Evolutionary conservation across 805 yeast genomes (phyloP), one percentile per base, ranked within the genome.

Genomic region (Cyberlindnera misumaiensis): DNA sequence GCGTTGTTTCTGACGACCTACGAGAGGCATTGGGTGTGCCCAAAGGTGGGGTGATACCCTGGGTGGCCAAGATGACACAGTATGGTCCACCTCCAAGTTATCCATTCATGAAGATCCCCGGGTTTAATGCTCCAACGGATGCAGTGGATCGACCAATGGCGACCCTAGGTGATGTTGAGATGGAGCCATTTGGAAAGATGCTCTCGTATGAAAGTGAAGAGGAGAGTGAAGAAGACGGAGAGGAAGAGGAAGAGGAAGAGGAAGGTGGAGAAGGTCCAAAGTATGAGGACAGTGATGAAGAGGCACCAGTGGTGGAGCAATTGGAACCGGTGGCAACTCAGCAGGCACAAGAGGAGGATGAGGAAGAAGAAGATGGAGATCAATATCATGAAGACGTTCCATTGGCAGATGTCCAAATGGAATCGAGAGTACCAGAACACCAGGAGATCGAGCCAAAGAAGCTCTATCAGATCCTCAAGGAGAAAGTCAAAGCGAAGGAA

Each of bases 81-180:
- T 51, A 73, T 11, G 97, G 97, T 0, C 77, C 83, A 20, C 96
- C 97, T 0, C 96, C 96, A 0, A 70, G 87, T 14, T 89, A 86
- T 59, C 79, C 80, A 3, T 68, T 73, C 28, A 62, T 86, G 56
- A 62, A 67, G 26, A 71, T 85, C 7, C 86, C 76, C 3, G 80
- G 72, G 3, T 55, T 61, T 13, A 72, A 72, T 44, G 67, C 72
- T 44, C 70, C 61, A 11, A 57, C 63, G 4, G 64, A 60, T 28
- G 62, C 55, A 4, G 52, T 45, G 14, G 49, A 53, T 14, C 44
- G 46, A 5, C 53, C 42, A 4, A 34, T 46, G 22, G 47, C 32
- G 10, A 45, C 29, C 12, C 39, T 16, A 28, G 41, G 38, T 32
- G 38, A 34, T 37, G 49, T 43, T 11, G 51, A 39, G 4, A 20